These are phyloP conservation scores for Scytalidium lignicola DNA, from an alignment of 2,329 filamentous ascomycete genomes.

Conservation along the genomic window DNA sequence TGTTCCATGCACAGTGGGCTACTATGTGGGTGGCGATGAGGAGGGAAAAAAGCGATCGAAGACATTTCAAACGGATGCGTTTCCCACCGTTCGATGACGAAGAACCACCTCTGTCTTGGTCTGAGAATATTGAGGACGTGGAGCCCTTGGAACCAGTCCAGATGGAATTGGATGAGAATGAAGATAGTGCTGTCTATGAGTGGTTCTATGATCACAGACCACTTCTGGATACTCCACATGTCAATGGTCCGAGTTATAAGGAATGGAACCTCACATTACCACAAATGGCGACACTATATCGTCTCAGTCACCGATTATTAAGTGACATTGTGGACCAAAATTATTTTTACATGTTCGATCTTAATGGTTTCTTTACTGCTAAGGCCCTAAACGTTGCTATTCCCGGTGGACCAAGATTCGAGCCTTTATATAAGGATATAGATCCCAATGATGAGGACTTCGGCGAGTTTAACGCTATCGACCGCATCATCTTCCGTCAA, in stretches of 20 bases:
- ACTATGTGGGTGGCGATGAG: slow-evolving; percentile 99
- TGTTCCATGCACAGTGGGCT: slow-evolving; percentile 98
- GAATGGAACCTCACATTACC: slow-evolving; percentile 87
- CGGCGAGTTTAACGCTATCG: slow-evolving; percentile 98
- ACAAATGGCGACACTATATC: slow-evolving; percentile 94
- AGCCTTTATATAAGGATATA: slow-evolving; percentile 96
- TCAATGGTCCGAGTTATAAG: slow-evolving; percentile 96
- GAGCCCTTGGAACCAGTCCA: slow-evolving; percentile 97
- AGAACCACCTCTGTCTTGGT: slow-evolving; percentile 95
- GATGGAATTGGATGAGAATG: slow-evolving; percentile 93
- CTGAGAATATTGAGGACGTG: slow-evolving; percentile 97
- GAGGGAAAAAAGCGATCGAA: slow-evolving; percentile 91
- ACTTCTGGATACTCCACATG: slow-evolving; percentile 83
- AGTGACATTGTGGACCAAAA: slow-evolving; percentile 94
- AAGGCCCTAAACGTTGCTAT: slow-evolving; percentile 97
- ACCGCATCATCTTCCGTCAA: slow-evolving; percentile 95
- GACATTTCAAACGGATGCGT: slow-evolving; percentile 97
- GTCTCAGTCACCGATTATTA: slow-evolving; percentile 82
- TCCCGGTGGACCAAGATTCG: slow-evolving; percentile 93
- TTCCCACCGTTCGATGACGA: slow-evolving; percentile 99
- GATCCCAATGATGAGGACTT: slow-evolving; percentile 99
- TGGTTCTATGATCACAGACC: slow-evolving; percentile 98
- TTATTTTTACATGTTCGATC: slow-evolving; percentile 96
- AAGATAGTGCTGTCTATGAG: slow-evolving; percentile 86
- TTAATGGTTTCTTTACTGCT: slow-evolving; percentile 90